These are phyloP conservation scores for Chaetomium sp. DNA, from an alignment of 2,329 filamentous ascomycete species.

Conservation along the genomic window DNA sequence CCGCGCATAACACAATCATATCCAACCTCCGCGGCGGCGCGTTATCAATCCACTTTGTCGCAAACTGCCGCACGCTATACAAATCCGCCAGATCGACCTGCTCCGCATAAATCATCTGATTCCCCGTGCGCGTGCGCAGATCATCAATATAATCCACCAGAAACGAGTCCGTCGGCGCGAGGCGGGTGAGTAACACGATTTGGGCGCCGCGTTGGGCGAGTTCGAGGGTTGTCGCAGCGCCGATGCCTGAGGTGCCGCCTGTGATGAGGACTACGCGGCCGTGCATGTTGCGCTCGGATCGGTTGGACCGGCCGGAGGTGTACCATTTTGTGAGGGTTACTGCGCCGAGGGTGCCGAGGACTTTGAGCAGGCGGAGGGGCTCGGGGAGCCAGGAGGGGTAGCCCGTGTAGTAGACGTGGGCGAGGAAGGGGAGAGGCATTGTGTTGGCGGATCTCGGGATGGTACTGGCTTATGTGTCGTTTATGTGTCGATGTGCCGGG, in stretches of 20 bases:
- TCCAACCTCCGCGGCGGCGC: conserved; percentile 81
- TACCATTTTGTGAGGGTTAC: conserved; percentile 60
- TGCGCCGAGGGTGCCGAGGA: conserved; percentile 30
- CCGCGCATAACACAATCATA: conserved; percentile 83
- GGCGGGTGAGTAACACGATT: conserved; percentile 79
- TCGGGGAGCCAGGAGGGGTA: conserved; percentile 43
- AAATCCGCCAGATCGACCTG: conserved; percentile 84
- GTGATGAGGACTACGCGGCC: conserved; percentile 92
- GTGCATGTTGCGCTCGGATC: conserved; percentile 77
- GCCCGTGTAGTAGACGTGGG: conserved; percentile 42
- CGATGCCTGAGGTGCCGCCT: conserved; percentile 89
- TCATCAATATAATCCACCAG: conserved; percentile 90
- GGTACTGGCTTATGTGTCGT: neutral
- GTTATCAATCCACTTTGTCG: conserved; percentile 97
- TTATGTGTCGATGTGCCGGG: neutral
- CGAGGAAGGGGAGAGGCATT: conserved; percentile 50
- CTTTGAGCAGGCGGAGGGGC: conserved; percentile 37
- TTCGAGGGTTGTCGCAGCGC: conserved; percentile 65
- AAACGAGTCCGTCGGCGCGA: conserved; percentile 76
- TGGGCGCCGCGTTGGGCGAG: conserved; percentile 82
- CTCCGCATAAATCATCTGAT: conserved; percentile 89
- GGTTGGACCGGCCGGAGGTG: conserved; percentile 68
- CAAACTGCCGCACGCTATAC: conserved; percentile 87
- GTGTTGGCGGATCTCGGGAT: conserved; percentile 9
- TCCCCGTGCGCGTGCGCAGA: conserved; percentile 66